A percentile compares a stretch with the other conserved stretches of the same genome.
Conservation (phyloP, 176 grass and related monocot genomes). For the Zea mays region DNA sequence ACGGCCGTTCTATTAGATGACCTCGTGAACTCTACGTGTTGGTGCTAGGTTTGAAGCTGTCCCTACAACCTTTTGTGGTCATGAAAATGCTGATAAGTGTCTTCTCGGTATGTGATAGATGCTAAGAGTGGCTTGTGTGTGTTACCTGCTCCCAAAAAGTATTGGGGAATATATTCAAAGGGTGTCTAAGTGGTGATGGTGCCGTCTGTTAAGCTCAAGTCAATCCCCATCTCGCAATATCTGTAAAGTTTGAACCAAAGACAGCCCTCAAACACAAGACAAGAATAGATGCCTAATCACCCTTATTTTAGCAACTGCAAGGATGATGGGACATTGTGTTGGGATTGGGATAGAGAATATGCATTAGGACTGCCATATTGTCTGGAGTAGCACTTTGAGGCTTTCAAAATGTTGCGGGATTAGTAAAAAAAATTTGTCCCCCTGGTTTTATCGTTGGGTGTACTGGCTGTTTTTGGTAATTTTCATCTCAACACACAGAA, state of each 20-base stretch:
- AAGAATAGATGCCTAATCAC: constrained; percentile 40
- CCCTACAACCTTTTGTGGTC: not conserved
- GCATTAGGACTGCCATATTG: constrained; percentile 9
- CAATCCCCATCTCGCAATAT: constrained; percentile 12
- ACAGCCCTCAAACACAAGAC: constrained; percentile 35
- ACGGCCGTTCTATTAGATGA: constrained; percentile 11
- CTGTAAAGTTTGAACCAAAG: constrained; percentile 6
- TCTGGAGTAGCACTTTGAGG: not conserved
- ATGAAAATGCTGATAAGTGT: too few species aligned
- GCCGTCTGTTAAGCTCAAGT: constrained; percentile 8
- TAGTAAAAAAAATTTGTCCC: not conserved
- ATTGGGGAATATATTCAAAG: constrained; percentile 42
- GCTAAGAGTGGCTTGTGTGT: constrained; percentile 21
- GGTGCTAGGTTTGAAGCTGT: constrained; percentile 16
- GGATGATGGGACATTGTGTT: constrained; percentile 8
- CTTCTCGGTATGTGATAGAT: not conserved
- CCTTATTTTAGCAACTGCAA: constrained; percentile 21
- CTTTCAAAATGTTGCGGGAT: constrained; percentile 25
- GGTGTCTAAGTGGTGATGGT: constrained; percentile 2
- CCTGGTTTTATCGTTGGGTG: constrained; percentile 5
- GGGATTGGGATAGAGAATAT: not conserved
- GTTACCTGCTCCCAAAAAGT: constrained; percentile 25
- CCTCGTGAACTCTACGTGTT: constrained; percentile 26
- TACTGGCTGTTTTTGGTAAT: not conserved
- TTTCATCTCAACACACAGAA: not conserved